A percentile compares a stretch with the other conserved stretches of the same genome.
Conservation (phyloP, 2,329 filamentous ascomycete species). For the Talaromyces albobiverticillius region DNA sequence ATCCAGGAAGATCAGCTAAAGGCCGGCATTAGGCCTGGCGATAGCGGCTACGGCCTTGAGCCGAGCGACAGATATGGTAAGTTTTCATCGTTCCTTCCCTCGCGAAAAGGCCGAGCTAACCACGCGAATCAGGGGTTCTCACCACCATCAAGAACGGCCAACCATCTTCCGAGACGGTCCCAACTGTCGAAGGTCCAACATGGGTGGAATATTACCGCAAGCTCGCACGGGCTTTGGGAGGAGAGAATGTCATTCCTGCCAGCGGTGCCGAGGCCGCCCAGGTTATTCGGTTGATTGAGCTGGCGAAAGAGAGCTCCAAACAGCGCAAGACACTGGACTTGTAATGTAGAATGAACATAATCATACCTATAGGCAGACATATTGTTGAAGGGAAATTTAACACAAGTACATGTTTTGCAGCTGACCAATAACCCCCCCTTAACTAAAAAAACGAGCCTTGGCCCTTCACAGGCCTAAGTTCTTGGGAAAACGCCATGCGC, state of each 20-base stretch:
- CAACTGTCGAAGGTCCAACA: conserved; percentile 60
- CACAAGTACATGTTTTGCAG: too few species aligned
- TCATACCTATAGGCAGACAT: too few species aligned
- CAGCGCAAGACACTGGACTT: conserved; percentile 48
- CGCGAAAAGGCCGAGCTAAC: conserved; percentile 4
- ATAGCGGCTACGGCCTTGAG: conserved; percentile 65
- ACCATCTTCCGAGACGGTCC: conserved; percentile 49
- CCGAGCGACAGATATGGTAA: conserved; percentile 56
- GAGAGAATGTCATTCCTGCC: conserved; percentile 54
- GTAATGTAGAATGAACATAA: conserved; percentile 1
- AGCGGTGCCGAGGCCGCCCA: conserved; percentile 52
- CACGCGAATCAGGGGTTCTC: conserved; percentile 38
- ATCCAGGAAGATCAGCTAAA: conserved; percentile 72
- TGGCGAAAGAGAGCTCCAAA: conserved; percentile 53
- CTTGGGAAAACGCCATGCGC: too few species aligned
- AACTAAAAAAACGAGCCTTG: too few species aligned
- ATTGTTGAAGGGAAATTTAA: too few species aligned
- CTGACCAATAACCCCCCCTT: too few species aligned
- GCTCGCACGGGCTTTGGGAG: conserved; percentile 52
- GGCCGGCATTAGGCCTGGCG: conserved; percentile 59
- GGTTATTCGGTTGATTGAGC: conserved; percentile 57
- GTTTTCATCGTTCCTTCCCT: not conserved
- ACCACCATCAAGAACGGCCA: conserved; percentile 54
- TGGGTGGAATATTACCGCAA: conserved; percentile 66
- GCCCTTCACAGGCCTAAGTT: too few species aligned